Base-by-base conservation (phyloP, 495 filamentous ascomycete genomes). In the Penicillium salamii region DNA sequence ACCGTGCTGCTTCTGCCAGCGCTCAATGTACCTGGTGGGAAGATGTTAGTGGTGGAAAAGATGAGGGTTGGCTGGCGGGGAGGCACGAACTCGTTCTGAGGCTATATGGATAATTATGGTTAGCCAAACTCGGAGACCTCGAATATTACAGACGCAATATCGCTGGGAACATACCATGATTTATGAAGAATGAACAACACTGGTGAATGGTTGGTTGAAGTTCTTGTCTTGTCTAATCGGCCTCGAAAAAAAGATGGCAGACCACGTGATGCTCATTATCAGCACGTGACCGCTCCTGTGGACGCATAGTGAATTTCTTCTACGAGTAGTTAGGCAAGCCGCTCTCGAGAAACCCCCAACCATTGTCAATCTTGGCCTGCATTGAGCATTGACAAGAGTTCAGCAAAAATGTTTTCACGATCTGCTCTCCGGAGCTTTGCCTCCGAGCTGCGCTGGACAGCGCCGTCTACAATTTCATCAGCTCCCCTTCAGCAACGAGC, bases 1-100 rank as follows among this genome's bases (percentile, higher is more conserved):
- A 53, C 86, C 86, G 65, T 95, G 86, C 62, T 83, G 86, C 79
- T 93, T 92, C 52, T 78, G 72, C 78, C 82, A 91, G 58, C 88
- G 80, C 63, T 95, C 92, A 71, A 97, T 96, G 69, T 97, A 95
- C 70, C 75, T 78, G 39, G 24, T 40, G 34, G 28, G 33, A 38
- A 50, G 58, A 42, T 56, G 55, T 65, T 50, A 50, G 47, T 46
- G n/a, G 18, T 33, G 38, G 38, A 41, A 32, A 32, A 20, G 14
- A 45, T 23, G 33, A 43, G 41, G 37, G 44, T 52, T 33, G 54
- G 46, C 50, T 53, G 55, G 56, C 44, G 55, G 51, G 49, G 52
- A 48, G 35, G 36, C 52, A 73, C 74, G 58, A 65, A 78, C 74
- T 92, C 88, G 74, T 92, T 91, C 76, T 93, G 89, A 82, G 89